Conservation (phyloP, 345 rosid species). For the Heritiera fomes region DNA sequence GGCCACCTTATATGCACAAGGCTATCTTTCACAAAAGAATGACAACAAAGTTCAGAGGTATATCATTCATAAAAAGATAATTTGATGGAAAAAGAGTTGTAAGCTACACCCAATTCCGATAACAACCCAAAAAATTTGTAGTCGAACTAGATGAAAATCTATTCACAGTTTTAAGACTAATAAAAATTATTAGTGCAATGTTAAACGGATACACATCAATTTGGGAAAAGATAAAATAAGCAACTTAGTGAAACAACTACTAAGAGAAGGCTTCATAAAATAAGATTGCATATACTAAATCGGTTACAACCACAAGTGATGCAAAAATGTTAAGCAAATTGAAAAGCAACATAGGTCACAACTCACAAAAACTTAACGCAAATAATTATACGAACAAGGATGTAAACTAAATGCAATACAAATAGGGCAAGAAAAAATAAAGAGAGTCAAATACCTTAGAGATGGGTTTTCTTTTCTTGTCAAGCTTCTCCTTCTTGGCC, state of each 20-base stretch:
- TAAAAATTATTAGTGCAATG: too few species aligned
- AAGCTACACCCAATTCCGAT: too few species aligned
- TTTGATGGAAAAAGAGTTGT: too few species aligned
- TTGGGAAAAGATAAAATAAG: neutral
- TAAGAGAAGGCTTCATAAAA: neutral
- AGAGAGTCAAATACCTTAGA: conserved; percentile 56
- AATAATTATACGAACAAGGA: neutral
- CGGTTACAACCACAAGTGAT: neutral
- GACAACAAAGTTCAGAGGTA: too few species aligned
- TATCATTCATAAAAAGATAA: too few species aligned
- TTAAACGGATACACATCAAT: too few species aligned
- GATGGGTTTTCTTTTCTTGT: conserved; percentile 63
- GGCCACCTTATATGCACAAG: too few species aligned
- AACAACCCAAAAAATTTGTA: too few species aligned
- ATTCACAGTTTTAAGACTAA: too few species aligned
- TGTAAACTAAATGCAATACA: neutral
- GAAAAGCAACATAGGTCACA: neutral
- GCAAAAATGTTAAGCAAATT: neutral
- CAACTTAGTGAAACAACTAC: neutral
- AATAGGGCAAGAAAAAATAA: neutral
- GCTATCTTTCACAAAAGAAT: too few species aligned
- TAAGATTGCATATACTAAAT: neutral
- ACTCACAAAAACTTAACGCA: neutral
- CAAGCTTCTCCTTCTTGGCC: conserved; percentile 70
- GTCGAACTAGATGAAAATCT: too few species aligned